Conservation (phyloP, 805 yeast genomes). For the Barnettozyma populi region DNA sequence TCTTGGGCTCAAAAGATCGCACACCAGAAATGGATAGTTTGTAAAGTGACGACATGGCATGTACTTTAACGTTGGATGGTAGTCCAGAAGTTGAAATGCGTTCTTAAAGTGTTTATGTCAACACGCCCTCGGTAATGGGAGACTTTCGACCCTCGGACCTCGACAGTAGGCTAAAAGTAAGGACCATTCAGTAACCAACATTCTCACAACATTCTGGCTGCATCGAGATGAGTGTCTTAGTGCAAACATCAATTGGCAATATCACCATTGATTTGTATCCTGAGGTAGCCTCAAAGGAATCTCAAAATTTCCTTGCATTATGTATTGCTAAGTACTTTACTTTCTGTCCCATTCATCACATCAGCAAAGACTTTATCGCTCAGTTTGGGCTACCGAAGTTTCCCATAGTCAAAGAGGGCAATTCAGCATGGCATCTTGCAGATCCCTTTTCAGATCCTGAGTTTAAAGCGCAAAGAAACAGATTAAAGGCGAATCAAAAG, state of each 20-base stretch:
- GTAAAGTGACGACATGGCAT: conserved; percentile 7
- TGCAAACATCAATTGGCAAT: conserved; percentile 38
- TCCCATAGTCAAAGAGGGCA: conserved; percentile 32
- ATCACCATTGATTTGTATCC: conserved; percentile 44
- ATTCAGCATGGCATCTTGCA: conserved; percentile 28
- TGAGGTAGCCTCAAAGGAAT: conserved; percentile 32
- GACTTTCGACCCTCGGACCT: too few relatives aligned
- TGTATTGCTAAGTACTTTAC: conserved; percentile 49
- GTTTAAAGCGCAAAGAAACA: conserved; percentile 21
- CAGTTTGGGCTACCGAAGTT: conserved; percentile 46
- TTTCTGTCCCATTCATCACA: conserved; percentile 43
- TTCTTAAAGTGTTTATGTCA: conserved; percentile 1
- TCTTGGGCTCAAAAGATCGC: conserved; percentile 83
- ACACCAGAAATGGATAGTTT: conserved; percentile 78
- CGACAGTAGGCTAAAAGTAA: too few relatives aligned
- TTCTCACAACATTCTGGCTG: background rate
- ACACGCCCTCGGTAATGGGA: background rate
- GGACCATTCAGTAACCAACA: too few relatives aligned
- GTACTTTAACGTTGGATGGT: background rate
- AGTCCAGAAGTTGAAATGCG: background rate
- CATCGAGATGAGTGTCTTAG: conserved; percentile 33
- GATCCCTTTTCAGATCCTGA: conserved; percentile 13
- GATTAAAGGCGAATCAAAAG: conserved; percentile 20
- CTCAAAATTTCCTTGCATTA: conserved; percentile 46
- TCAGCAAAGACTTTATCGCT: conserved; percentile 34